phyloP scores from a whole-genome alignment of 2,329 filamentous ascomycete species.

The Trichoderma asperellum region DNA sequence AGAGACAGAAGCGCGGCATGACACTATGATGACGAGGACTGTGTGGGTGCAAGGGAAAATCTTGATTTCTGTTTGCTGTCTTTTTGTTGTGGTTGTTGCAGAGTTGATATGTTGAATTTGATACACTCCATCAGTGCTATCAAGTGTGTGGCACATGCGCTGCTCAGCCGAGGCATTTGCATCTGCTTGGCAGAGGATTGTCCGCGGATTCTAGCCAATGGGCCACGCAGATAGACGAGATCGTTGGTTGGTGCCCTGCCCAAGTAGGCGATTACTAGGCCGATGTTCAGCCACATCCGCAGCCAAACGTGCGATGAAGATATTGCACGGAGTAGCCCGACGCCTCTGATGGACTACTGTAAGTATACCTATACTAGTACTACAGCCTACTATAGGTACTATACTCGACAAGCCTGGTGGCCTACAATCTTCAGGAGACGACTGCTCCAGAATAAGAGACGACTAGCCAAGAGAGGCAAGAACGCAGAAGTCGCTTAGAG shows the following conservation, averaged over 20 bases:
- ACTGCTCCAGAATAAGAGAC: neutral
- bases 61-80: neutral
- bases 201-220: neutral
- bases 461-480: neutral
- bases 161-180: neutral
- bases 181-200: neutral
- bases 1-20: neutral
- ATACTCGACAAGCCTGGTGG: neutral
- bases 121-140: neutral
- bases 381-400: neutral
- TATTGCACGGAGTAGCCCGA: neutral
- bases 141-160: neutral
- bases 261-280: neutral
- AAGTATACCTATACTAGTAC: no score
- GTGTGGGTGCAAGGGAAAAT: neutral
- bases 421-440: neutral
- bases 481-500: neutral
- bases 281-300: constrained; percentile 17
- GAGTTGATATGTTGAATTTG: neutral
- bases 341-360: neutral
- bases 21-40: neutral
- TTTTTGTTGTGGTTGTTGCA: neutral
- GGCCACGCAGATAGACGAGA: constrained; percentile 16
- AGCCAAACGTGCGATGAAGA: neutral
- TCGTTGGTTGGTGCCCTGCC: neutral